Evolutionary conservation across 73 alveolate genomes (phyloP), one percentile per base, ranked within the genome.

Genomic region (Paramecium bursaria): DNA sequence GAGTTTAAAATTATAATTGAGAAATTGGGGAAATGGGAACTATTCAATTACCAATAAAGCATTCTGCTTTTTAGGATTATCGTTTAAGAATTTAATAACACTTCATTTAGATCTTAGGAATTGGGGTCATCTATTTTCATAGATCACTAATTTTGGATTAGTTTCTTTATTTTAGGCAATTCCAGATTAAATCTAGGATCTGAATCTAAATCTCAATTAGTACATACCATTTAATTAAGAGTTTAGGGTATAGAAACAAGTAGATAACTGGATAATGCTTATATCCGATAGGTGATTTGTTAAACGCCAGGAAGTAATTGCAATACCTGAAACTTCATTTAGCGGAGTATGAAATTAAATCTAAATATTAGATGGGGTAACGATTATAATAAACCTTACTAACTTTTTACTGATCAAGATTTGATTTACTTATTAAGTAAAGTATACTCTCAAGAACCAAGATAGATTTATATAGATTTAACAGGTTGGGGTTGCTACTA

Each of bases 21-120:
- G 29, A 17, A 57, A 57, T 57, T 57, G 76, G 76, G 76, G 76
- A 23, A 57, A 57, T 57, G 7, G 31, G 31, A 57, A 57, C 31
- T 23, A 26, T 26, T 17, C 26, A n/a, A 57, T 57, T 11, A 25
- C 76, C 7, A 50, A 57, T 25, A 27, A 25, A 10, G 47, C 76
- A 15, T 57, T 57, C 19, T 9, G 21, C 39, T 44, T 29, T 57
- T 29, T 57, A n/a, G 76, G 76, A 57, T 25, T 25, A 22, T 48
- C 76, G 11, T 57, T 57, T 57, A 23, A 29, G 17, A 57, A 27
- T 29, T n/a, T 57, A 29, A 57, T 25, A 26, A 26, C 39, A 3
- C 10, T 57, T 1, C 26, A 30, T 1, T 27, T 57, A 15, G 39
- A 57, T 57, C 47, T 57, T 26, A 2, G 21, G 21, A 7, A 29